Base-by-base conservation (phyloP, 495 filamentous ascomycete genomes). In the Platismatia glauca region DNA sequence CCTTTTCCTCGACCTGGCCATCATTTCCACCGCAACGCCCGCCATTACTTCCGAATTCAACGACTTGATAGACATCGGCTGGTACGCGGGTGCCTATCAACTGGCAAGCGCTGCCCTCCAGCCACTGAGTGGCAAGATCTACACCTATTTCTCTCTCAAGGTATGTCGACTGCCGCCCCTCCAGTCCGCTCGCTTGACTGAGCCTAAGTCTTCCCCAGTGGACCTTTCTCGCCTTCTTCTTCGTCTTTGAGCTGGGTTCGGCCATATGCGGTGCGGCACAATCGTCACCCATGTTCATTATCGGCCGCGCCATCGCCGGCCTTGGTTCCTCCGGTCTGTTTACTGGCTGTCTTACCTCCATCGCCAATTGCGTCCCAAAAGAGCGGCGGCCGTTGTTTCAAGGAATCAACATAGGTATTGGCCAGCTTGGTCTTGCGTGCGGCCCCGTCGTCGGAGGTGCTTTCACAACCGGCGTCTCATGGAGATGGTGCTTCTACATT, bases 401-500 rank as follows among this genome's bases (percentile, higher is more conserved):
- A 24, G 39, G 44, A 71, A 69, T 67, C 22, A 64, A 72, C 7
- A 71, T 73, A 11, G 69, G 74, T 55, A 68, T 75, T 55, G 61
- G 72, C 50, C 74, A 77, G 60, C 60, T 78, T 5, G 77, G 73
- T 12, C 34, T 75, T 12, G 75, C 78, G 1, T 57, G 72, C 9
- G 82, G 84, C 0, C 84, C 84, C 0, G 59, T 87, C 31, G 63
- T 87, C 34, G 84, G 84, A 52, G 84, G 84, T n/a, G 73, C 76
- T 5, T 76, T 87, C 20, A 86, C 84, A 1, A 70, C 79, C 44
- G 76, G 80, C 43, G 72, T 73, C 3, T 71, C 73, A 27, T 82
- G 80, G 81, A 67, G 81, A 68, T 83, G 81, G 81, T 82, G 84
- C 68, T 86, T 87, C 69, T 87, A 83, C 65, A 78, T 87, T 59